Percentiles rank a stretch among this genome's conserved stretches.
Conservation (phyloP, 768 basidiomycete species). For the Fistulinella prunicolor region DNA sequence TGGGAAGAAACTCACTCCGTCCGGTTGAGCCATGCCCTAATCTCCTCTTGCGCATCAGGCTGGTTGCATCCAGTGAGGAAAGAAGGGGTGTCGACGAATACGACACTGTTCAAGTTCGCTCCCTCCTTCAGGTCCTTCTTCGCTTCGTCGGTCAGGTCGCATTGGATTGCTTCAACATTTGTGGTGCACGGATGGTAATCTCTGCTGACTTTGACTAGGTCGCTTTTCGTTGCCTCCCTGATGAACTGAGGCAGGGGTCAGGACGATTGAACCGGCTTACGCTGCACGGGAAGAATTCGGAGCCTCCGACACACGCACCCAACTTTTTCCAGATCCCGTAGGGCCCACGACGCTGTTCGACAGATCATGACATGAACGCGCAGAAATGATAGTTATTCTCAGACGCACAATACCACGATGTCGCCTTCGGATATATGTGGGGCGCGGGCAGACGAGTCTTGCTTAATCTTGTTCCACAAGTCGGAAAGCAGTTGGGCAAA, state of each 20-base stretch:
- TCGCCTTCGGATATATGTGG: constrained; percentile 11
- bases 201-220: constrained; percentile 1
- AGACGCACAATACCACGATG: constrained; percentile 21
- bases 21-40: constrained; percentile 1
- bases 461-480: constrained; percentile 15
- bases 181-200: constrained; percentile 4
- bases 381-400: neutral
- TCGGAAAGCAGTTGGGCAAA: neutral
- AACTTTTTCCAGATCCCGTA: constrained; percentile 20
- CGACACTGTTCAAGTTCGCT: constrained; percentile 2
- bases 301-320: constrained; percentile 10
- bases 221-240: constrained; percentile 7
- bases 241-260: constrained; percentile 7
- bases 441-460: neutral
- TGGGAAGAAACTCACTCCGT: neutral
- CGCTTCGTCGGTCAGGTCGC: constrained; percentile 12
- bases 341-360: constrained; percentile 15
- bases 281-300: no score
- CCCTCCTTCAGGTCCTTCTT: neutral
- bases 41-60: constrained; percentile 3
- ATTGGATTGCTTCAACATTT: constrained; percentile 11
- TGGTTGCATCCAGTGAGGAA: constrained; percentile 13
- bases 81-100: constrained; percentile 23
- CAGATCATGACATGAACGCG: neutral
- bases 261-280: neutral